phyloP scores from a whole-genome alignment of 441 rosid genomes.

The Biscutella laevigata region DNA sequence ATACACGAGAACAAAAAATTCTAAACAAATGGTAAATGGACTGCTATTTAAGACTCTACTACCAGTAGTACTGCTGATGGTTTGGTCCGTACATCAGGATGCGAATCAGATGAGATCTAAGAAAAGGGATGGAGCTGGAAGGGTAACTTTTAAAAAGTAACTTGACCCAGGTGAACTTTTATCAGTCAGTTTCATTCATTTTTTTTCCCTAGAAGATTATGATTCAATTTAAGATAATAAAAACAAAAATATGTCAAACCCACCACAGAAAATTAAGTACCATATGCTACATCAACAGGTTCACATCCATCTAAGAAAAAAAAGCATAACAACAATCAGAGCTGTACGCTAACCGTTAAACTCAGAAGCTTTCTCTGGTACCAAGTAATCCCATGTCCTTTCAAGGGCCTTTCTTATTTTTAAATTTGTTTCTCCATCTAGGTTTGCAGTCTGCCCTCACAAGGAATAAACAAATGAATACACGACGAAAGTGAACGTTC shows the following conservation, averaged over 20 bases:
- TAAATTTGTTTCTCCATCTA: constrained; percentile 98
- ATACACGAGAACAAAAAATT: neutral
- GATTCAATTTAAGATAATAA: neutral
- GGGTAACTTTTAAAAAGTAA: neutral
- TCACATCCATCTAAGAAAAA: neutral
- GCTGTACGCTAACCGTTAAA: constrained; percentile 58
- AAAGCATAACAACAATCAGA: neutral
- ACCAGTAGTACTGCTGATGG: constrained; percentile 3
- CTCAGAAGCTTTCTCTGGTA: constrained; percentile 78
- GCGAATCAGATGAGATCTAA: neutral
- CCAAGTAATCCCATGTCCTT: constrained; percentile 92
- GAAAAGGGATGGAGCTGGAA: neutral
- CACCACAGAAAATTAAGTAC: neutral
- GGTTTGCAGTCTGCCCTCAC: constrained; percentile 78
- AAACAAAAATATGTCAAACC: neutral
- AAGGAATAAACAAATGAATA: neutral
- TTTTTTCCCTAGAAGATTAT: neutral
- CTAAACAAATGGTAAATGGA: neutral
- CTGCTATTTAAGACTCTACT: constrained; percentile 1
- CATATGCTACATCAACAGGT: constrained; percentile 11
- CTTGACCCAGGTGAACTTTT: constrained; percentile 11
- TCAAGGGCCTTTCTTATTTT: constrained; percentile 97
- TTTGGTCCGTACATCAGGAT: neutral
- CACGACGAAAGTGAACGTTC: neutral
- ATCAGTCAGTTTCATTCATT: neutral